Conservation (phyloP, 2,329 filamentous ascomycete species). For the Parasarocladium wereldwijsianum region DNA sequence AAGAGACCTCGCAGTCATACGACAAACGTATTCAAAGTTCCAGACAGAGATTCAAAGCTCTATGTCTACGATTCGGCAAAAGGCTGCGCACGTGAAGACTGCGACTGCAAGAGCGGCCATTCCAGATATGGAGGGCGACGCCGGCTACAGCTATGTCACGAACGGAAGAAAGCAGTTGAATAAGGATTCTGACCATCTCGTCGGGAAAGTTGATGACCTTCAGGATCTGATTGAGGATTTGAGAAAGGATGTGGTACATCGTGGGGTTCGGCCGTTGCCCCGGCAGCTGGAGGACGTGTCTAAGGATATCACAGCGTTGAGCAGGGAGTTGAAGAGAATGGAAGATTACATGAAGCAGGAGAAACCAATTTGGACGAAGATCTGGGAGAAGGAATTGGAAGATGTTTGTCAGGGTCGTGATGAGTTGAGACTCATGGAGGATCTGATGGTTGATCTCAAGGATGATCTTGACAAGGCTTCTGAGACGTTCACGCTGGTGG, state of each 20-base stretch:
- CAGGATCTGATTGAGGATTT: constrained; percentile 94
- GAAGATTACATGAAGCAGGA: constrained; percentile 83
- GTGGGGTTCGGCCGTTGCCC: constrained; percentile 81
- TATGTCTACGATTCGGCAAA: constrained; percentile 70
- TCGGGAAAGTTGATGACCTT: constrained; percentile 88
- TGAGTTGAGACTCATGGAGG: constrained; percentile 90
- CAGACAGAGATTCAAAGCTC: constrained; percentile 76
- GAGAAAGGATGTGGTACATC: constrained; percentile 87
- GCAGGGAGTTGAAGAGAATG: constrained; percentile 82
- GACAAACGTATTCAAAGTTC: constrained; percentile 87
- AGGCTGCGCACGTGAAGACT: constrained; percentile 68
- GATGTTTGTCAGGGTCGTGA: constrained; percentile 92
- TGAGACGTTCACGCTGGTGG: constrained; percentile 86
- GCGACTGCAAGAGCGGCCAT: constrained; percentile 55
- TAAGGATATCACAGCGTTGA: constrained; percentile 71
- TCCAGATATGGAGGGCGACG: constrained; percentile 59
- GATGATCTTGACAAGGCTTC: constrained; percentile 91
- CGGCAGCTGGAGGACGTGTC: constrained; percentile 79
- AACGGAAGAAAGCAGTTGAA: constrained; percentile 76
- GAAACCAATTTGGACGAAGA: constrained; percentile 96
- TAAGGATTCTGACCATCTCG: constrained; percentile 77
- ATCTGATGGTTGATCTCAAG: constrained; percentile 78
- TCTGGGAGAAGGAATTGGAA: constrained; percentile 96
- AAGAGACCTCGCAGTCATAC: constrained; percentile 77
- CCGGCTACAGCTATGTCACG: constrained; percentile 75